Evolutionary conservation across 1,284 basidiomycete species (phyloP), one percentile per base, ranked within the genome.

Genomic region (Ceratobasidium sp.): DNA sequence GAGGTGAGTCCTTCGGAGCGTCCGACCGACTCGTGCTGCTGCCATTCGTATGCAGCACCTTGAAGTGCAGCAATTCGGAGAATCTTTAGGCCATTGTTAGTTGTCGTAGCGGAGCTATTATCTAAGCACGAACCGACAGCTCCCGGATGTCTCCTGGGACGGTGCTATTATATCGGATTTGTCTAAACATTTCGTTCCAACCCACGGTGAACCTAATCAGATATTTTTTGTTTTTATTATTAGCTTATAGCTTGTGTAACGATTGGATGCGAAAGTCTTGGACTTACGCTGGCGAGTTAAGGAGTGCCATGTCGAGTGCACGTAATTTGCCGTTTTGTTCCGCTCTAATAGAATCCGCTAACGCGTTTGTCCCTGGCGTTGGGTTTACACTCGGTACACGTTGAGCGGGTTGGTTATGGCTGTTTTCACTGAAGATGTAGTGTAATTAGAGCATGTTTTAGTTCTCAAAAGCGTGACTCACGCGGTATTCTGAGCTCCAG

Each of bases 1-100:
- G 74, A 60, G 14, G 74, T 75, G 2, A 75, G 47, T 15, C 74
- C 74, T 9, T 56, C 74, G n/a, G 74, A 66, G 7, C 74, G 47
- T 15, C 74, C 74, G 9, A 62, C 54, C 19, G 65, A 22, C 27
- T 75, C 74, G 44, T 75, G 74, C 11, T 60, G 66, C 14, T 29
- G 51, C 74, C 74, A 75, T 56, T 71, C 41, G 66, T 69, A 75
- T 2, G 74, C 74, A n/a, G n/a, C n/a, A n/a, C n/a, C n/a, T n/a
- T n/a, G n/a, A n/a, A n/a, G n/a, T n/a, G n/a, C n/a, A n/a, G n/a
- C n/a, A n/a, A 71, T 57, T 8, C 74, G 51, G 14, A 75, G 57
- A 36, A 75, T 75, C 74, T 75, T 22, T 1, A 6, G 8, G 14
- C 45, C 15, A 41, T 29, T 9, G 44, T 71, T 2, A 50, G 36